Percentiles rank a stretch among this genome's conserved stretches.
Conservation (phyloP, 768 basidiomycete species). For the Chalciporus pseudorubinellus region DNA sequence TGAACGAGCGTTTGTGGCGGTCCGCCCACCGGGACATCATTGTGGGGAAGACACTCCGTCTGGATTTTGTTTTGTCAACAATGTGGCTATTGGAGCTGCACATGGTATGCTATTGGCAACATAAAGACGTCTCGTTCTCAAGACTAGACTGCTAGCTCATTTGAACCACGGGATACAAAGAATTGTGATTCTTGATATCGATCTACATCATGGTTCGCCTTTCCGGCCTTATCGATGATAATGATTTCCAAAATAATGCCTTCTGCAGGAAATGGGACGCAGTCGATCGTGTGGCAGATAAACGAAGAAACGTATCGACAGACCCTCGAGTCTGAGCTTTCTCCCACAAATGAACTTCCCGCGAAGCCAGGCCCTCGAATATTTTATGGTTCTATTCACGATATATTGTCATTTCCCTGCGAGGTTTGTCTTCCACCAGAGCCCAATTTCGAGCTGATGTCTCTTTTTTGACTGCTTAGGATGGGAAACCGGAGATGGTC, state of each 20-base stretch:
- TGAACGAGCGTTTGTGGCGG: conserved; percentile 70
- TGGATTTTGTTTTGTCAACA: conserved; percentile 96
- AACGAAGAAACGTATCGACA: conserved; percentile 83
- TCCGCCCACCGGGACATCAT: conserved; percentile 93
- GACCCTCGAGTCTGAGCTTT: conserved; percentile 50
- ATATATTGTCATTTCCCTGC: conserved; percentile 89
- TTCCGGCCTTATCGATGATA: neutral
- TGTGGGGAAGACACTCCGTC: conserved; percentile 87
- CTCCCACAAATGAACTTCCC: conserved; percentile 22
- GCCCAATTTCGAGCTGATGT: neutral
- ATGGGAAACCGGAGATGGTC: conserved; percentile 73
- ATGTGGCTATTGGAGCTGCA: conserved; percentile 85
- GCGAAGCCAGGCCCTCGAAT: conserved; percentile 52
- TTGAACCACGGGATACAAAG: conserved; percentile 74
- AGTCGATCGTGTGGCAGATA: conserved; percentile 86
- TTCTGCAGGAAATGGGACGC: conserved; percentile 83
- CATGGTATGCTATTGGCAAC: conserved; percentile 56
- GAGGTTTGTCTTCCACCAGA: conserved; percentile 49
- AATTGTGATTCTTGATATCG: conserved; percentile 87
- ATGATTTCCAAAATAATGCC: neutral
- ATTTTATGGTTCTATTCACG: conserved; percentile 93
- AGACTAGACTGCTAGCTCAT: conserved; percentile 56
- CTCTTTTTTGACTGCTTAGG: conserved; percentile 41
- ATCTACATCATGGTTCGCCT: conserved; percentile 28
- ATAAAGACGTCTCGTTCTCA: neutral